Conservation (phyloP, 345 rosid genomes). For the Linum lewisii region DNA sequence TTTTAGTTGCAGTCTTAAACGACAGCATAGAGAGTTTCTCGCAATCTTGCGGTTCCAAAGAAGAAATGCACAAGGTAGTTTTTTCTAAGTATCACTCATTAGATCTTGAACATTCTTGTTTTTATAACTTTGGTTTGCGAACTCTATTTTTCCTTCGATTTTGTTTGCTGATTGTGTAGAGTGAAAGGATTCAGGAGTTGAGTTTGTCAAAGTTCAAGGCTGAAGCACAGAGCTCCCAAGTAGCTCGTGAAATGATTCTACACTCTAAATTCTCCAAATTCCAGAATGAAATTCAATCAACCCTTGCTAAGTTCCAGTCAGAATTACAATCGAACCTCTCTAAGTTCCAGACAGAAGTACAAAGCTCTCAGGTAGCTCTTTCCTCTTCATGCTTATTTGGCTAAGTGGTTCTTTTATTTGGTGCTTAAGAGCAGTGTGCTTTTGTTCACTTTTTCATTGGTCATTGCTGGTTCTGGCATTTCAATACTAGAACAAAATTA, state of each 20-base stretch:
- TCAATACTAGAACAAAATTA: no score
- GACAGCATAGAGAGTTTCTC: slow-evolving; percentile 89
- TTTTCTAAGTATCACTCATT: background rate
- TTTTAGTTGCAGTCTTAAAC: slow-evolving; percentile 75
- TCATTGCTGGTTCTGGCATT: no score
- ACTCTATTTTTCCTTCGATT: background rate
- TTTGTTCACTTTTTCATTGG: no score
- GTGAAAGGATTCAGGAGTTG: slow-evolving; percentile 67
- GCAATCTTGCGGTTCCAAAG: slow-evolving; percentile 64
- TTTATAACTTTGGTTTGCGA: background rate
- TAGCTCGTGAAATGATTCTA: slow-evolving; percentile 14
- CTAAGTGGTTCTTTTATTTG: background rate
- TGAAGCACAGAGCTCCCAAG: slow-evolving; percentile 82
- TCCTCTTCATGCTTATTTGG: background rate
- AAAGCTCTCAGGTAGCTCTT: slow-evolving; percentile 65
- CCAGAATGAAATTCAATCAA: slow-evolving; percentile 24
- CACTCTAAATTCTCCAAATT: background rate
- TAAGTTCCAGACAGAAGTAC: no score
- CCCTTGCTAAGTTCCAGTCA: slow-evolving; percentile 72
- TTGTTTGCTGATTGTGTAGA: slow-evolving; percentile 29
- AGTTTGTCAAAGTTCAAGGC: slow-evolving; percentile 78
- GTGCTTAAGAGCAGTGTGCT: no score
- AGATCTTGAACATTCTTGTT: no score
- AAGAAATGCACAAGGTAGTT: slow-evolving; percentile 89
- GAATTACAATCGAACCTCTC: no score